Base-by-base conservation (phyloP, 257 asterid genomes). In the Verbena officinalis region DNA sequence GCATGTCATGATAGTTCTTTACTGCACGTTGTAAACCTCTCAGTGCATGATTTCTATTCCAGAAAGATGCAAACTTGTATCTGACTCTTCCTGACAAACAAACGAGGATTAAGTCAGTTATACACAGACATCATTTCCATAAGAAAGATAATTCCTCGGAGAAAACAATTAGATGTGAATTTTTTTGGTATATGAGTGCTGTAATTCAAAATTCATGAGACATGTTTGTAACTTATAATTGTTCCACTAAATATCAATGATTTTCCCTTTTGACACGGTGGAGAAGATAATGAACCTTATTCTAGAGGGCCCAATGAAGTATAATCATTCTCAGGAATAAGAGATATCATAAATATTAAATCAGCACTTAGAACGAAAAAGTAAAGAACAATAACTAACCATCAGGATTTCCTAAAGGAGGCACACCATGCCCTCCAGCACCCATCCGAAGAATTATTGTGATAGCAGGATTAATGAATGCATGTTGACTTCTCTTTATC, bases 391-490 rank as follows among this genome's bases (percentile, higher is more conserved):
- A 77, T 9, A 54, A 81, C 96, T 77, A 74, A 90, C 99, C 99
- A 86, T 93, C 99, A 45, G 97, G 97, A 78, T 82, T 93, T 77
- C 99, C 99, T 55, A 93, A 69, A 68, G 99, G 99, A 57, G 99
- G 99, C 78, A 93, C 99, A 50, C 99, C 99, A 72, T 86, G 99
- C 69, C 99, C 99, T 10, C 99, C 99, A 58, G 99, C 96, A 71
- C 99, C 99, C 85, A 82, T 76, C 60, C 95, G 89, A 70, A 93
- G 99, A 80, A 93, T 84, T 56, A 93, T 85, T 42, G 99, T 93
- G 23, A 93, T 72, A 55, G 99, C 92, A 39, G 99, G 99, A 86
- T 90, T 93, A 67, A 93, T 88, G 40, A 90, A 73, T 60, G 99
- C 97, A 77, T 93, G 99, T 71, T 89, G 96, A 74, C 97, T 93